Evolutionary conservation across 345 rosid species (phyloP), one percentile per base, ranked within the genome.

Genomic region (Carallia pectinifolia): DNA sequence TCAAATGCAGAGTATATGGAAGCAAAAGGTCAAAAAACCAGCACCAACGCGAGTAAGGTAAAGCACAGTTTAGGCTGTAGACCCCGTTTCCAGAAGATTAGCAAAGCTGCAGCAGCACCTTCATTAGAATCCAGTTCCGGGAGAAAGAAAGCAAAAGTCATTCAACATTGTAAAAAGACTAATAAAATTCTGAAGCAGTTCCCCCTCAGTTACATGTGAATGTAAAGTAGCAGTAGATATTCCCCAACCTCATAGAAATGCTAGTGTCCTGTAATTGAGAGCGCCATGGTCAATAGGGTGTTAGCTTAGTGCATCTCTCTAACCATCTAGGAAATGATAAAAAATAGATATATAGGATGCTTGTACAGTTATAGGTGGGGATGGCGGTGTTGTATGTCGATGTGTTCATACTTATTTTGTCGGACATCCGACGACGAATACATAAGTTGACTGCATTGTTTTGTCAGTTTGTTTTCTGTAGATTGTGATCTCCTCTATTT

Each of bases 1-100:
- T 72, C 44, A 72, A 58, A 56, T 79, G 91, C 93, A 95, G 99
- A 88, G 90, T 73, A 80, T 80, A 29, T 91, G 97, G 97, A 85
- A 76, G 84, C 81, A 74, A 40, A 88, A 88, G 77, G 87, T 69
- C 37, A 83, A 75, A 7, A 91, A 81, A 72, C 66, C 85, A 55
- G 74, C 81, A 75, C 81, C 86, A 63, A 87, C 54, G 78, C 66
- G 74, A 76, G 79, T 76, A 66, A 66, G 62, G 47, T 80, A 79
- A 23, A 77, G 76, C 50, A 33, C 61, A 61, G 70, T 68, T 47
- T 30, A 44, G 29, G 59, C 56, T 17, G 16, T 31, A 55, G 61
- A 67, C 53, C 53, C 31, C 18, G 27, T 17, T n/a, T 37, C 55
- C 73, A 48, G 50, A 13, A 53, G 54, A 58, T 70, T 39, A 52